Conservation (phyloP, 2,329 filamentous ascomycete species). For the Curvularia sp. region DNA sequence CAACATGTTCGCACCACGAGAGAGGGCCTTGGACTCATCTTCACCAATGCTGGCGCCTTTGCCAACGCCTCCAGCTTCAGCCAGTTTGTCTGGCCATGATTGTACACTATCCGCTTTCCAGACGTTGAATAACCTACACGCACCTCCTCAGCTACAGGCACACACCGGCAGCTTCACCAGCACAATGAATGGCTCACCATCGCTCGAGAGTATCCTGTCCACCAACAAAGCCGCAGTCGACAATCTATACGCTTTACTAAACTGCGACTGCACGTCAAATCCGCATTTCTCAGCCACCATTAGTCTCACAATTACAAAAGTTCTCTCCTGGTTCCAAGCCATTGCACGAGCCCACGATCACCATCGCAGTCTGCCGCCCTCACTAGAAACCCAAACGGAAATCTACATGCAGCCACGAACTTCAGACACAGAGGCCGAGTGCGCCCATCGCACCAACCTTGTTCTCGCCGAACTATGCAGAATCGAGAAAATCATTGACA, state of each 20-base stretch:
- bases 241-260: slow-evolving; percentile 42
- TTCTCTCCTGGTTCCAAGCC: slow-evolving; percentile 49
- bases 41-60: slow-evolving; percentile 39
- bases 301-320: slow-evolving; percentile 44
- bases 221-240: slow-evolving; percentile 46
- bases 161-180: slow-evolving; percentile 37
- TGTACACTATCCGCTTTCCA: slow-evolving; percentile 48
- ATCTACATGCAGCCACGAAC: slow-evolving; percentile 35
- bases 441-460: slow-evolving; percentile 42
- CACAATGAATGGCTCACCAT: slow-evolving; percentile 34
- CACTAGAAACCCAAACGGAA: slow-evolving; percentile 38
- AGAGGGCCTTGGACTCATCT: slow-evolving; percentile 36
- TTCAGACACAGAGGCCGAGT: slow-evolving; percentile 39
- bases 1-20: slow-evolving; percentile 27
- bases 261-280: slow-evolving; percentile 45
- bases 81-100: slow-evolving; percentile 39
- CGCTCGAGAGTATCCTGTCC: slow-evolving; percentile 41
- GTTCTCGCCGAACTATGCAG: slow-evolving; percentile 45
- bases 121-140: slow-evolving; percentile 45
- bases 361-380: slow-evolving; percentile 15
- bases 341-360: slow-evolving; percentile 38
- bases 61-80: slow-evolving; percentile 36
- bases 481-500: slow-evolving; percentile 49
- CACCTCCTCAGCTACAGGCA: slow-evolving; percentile 37
- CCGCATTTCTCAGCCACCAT: slow-evolving; percentile 50